phyloP scores from a whole-genome alignment of 2,329 filamentous ascomycete species.

The Claviceps maximensis region DNA sequence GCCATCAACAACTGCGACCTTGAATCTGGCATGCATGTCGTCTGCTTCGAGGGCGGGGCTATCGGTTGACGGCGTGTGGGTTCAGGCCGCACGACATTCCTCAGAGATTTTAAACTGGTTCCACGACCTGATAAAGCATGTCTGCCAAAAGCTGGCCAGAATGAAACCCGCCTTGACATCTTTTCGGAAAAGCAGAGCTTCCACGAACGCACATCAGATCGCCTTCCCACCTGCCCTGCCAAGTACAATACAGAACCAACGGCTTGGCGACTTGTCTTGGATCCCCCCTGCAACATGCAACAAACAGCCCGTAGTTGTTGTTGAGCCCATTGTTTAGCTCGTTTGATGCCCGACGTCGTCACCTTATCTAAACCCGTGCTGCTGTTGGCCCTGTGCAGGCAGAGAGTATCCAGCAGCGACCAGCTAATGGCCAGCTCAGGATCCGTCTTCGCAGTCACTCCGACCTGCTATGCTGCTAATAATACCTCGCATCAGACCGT shows the following conservation, averaged over 20 bases:
- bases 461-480: not conserved
- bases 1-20: not conserved
- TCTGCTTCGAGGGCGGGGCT: not conserved
- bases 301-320: not conserved
- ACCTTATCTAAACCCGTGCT: not conserved
- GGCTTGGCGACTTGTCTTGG: not conserved
- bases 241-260: not conserved
- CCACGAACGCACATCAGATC: not conserved
- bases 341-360: not conserved
- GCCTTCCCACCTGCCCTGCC: no score
- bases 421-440: not conserved
- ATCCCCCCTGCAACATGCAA: not conserved
- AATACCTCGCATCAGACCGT: not conserved
- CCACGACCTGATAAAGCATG: not conserved
- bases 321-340: not conserved
- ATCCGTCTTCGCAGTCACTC: not conserved
- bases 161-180: not conserved
- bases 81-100: not conserved
- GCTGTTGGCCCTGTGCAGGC: not conserved
- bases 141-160: not conserved
- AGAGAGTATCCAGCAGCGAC: not conserved
- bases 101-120: not conserved
- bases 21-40: not conserved
- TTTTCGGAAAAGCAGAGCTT: not conserved
- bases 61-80: not conserved